Evolutionary conservation across 1,284 basidiomycete species (phyloP).

Genomic region (Trichosporon sp.): DNA sequence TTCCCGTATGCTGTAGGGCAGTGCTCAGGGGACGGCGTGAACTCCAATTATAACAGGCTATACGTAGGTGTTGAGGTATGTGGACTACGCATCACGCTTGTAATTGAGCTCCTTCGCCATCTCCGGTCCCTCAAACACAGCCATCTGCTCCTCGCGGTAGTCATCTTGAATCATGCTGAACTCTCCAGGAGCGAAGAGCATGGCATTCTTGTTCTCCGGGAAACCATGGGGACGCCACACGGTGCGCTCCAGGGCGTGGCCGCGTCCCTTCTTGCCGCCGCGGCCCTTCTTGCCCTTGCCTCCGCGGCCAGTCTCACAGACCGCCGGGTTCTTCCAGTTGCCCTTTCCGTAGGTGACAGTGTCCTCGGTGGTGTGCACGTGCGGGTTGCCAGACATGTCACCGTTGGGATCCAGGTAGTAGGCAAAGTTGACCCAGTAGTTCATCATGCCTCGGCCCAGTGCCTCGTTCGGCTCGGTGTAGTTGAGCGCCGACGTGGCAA

Average conservation of each 20-base stretch:
- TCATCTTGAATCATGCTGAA: slow-evolving; percentile 37
- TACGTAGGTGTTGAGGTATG: neutral
- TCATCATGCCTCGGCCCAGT: slow-evolving; percentile 30
- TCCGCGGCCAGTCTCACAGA: neutral
- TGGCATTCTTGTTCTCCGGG: slow-evolving; percentile 28
- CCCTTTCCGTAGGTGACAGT: slow-evolving; percentile 4
- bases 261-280: neutral
- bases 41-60: neutral
- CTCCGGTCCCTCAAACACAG: slow-evolving; percentile 3
- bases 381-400: slow-evolving; percentile 1
- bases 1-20: no score
- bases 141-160: slow-evolving; percentile 27
- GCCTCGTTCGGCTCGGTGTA: slow-evolving; percentile 25
- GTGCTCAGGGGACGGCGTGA: no score
- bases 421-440: slow-evolving; percentile 48
- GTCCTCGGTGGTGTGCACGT: slow-evolving; percentile 16
- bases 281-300: neutral
- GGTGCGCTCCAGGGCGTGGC: neutral
- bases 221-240: slow-evolving; percentile 34
- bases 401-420: slow-evolving; percentile 41
- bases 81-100: neutral
- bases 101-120: neutral
- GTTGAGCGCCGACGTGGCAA: slow-evolving; percentile 8
- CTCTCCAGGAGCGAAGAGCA: slow-evolving; percentile 28
- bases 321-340: neutral